Evolutionary conservation across 1,139 yeast species (phyloP), one percentile per base, ranked within the genome.

Genomic region (Petasospora fabianii): DNA sequence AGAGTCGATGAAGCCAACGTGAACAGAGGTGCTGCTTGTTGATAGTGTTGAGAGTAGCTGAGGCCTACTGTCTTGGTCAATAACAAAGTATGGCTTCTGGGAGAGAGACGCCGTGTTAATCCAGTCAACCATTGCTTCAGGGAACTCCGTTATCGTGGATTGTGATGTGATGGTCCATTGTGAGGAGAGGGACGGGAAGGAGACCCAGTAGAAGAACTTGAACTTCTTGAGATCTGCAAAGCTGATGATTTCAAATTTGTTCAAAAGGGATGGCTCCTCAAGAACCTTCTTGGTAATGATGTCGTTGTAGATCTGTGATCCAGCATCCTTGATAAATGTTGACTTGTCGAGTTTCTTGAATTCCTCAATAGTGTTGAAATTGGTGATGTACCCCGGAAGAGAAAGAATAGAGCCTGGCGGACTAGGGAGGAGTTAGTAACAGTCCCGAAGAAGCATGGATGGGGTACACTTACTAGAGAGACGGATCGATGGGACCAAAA

Each of bases 201-300:
- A 85, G 50, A 85, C 73, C 98, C 98, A 92, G 61, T 90, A 90
- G 54, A 76, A 84, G 56, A 84, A 92, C 53, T 75, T 80, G 65
- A 84, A 88, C 62, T 84, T 86, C 61, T 92, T 92, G 58, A 92
- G 71, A 59, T 94, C 98, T 3, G 95, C 83, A 62, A 79, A 92
- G 30, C 88, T 70, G 29, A 90, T 65, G 1, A 90, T 56, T 24
- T 69, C 69, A 53, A 88, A 85, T 24, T 62, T 59, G 28, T 71
- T 63, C 21, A 78, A 54, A 6, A 60, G 16, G 0, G 65, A 53
- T 0, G 80, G 77, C 35, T 69, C 58, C 0, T 49, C 33, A 2
- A 69, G 46, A 1, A 65, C 63, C 0, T 56, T 47, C 21, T 62
- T 64, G 14, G 61, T 52, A 13, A 43, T 39, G 8, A 77, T 68